Conservation (phyloP, 495 filamentous ascomycete genomes). For the Cenococcum geophilum region DNA sequence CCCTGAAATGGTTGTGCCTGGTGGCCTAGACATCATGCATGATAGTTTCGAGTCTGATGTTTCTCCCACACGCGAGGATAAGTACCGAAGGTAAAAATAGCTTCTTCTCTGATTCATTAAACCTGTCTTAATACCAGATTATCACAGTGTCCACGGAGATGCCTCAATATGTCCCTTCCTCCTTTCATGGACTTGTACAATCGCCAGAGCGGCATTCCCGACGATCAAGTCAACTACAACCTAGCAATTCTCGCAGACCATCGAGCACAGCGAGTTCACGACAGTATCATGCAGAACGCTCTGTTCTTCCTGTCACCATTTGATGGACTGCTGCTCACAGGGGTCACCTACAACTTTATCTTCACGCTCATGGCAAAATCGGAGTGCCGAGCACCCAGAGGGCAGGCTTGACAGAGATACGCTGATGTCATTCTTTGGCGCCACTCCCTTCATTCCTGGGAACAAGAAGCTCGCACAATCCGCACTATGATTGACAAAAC, state of each 20-base stretch:
- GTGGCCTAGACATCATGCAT: not conserved
- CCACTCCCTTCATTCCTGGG: not conserved
- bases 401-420: constrained; percentile 3
- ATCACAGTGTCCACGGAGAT: not conserved
- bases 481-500: not conserved
- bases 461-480: too few relatives aligned
- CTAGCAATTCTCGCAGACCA: not conserved
- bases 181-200: not conserved
- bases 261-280: not conserved
- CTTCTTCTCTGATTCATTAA: too few relatives aligned
- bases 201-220: not conserved
- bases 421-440: constrained; percentile 1
- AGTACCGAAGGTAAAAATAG: not conserved
- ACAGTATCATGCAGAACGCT: not conserved
- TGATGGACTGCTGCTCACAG: not conserved
- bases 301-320: not conserved
- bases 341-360: not conserved
- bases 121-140: too few relatives aligned
- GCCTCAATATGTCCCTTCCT: constrained; percentile 2
- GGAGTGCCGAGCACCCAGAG: not conserved
- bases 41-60: not conserved
- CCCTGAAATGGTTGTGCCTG: not conserved
- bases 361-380: not conserved
- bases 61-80: constrained; percentile 1
- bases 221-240: constrained; percentile 4